phyloP scores from a whole-genome alignment of 768 basidiomycete species.

The Leccinum fibrillosum region DNA sequence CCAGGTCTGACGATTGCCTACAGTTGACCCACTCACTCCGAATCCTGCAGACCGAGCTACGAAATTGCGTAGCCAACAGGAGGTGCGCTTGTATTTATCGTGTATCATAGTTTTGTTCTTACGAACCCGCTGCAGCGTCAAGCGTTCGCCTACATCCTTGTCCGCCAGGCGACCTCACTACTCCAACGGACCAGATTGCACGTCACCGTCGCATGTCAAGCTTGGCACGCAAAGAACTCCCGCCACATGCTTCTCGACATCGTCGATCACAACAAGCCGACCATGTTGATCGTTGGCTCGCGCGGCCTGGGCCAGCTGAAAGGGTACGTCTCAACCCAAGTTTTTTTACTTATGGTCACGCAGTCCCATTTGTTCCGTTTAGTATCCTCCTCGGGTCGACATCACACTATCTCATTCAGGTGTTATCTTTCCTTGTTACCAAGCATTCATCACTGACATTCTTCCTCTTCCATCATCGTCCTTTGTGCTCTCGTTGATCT shows the following conservation, averaged over 20 bases:
- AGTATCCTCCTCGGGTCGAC: slow-evolving; percentile 94
- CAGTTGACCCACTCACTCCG: slow-evolving; percentile 68
- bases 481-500: background rate
- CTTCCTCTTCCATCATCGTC: background rate
- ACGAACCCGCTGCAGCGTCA: slow-evolving; percentile 58
- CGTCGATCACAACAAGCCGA: slow-evolving; percentile 82
- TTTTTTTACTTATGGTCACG: background rate
- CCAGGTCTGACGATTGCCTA: slow-evolving; percentile 4
- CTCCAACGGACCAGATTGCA: slow-evolving; percentile 89
- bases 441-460: background rate
- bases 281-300: slow-evolving; percentile 95
- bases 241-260: slow-evolving; percentile 90
- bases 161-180: slow-evolving; percentile 84
- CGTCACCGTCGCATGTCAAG: slow-evolving; percentile 86
- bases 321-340: slow-evolving; percentile 49
- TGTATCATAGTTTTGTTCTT: slow-evolving; percentile 6
- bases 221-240: slow-evolving; percentile 95
- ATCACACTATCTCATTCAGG: slow-evolving; percentile 90
- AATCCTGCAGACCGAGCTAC: slow-evolving; percentile 70
- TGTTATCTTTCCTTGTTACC: slow-evolving; percentile 25
- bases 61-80: slow-evolving; percentile 88
- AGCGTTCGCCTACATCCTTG: slow-evolving; percentile 82
- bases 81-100: slow-evolving; percentile 46
- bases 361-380: background rate
- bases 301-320: slow-evolving; percentile 85